Base-by-base conservation (phyloP, 73 alveolate species). In the Stentor roeselii region DNA sequence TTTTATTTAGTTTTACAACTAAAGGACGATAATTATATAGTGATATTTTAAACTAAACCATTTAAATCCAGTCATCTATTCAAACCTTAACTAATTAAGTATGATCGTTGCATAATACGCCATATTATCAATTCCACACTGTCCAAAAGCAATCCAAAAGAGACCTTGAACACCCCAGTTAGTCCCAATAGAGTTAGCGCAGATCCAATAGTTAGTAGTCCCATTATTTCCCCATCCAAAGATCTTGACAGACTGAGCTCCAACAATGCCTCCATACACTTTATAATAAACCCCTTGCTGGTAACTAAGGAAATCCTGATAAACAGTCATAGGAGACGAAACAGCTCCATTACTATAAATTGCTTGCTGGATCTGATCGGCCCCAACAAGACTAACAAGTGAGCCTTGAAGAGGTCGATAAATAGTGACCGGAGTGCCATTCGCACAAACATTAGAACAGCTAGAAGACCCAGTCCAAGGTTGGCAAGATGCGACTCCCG, bases 301-400 rank as follows among this genome's bases (percentile, higher is more conserved):
- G 89, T 95, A 95, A 87, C 78, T 82, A 80, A 92, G 82, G 93
- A 95, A 96, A 84, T 96, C 99, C 14, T 88, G 90, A 88, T 93
- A 91, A 58, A 96, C 80, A 2, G 80, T 67, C 80, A 67, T 67
- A 27, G 80, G 11, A 32, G 41, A 21, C 34, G n/a, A 15, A 30
- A 67, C 80, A 21, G 80, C 41, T 34, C 80, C 80, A 2, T 34
- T 34, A 21, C 42, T 34, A 27, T 21, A 27, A 32, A 67, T 67
- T 27, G 80, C 80, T 27, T 67, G 21, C 80, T 67, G 80, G 34
- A 67, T 67, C 34, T n/a, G 42, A 67, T 36, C 34, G 27, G 37
- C 37, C 0, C 41, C 41, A 0, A 40, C 21, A 34, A 50, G 21
- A 11, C 21, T 6, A 50, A 50, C 67, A 11, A 50, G 6, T 11